Evolutionary conservation across 208 protist genomes (phyloP).

Genomic region (Leishmania aethiopica): DNA sequence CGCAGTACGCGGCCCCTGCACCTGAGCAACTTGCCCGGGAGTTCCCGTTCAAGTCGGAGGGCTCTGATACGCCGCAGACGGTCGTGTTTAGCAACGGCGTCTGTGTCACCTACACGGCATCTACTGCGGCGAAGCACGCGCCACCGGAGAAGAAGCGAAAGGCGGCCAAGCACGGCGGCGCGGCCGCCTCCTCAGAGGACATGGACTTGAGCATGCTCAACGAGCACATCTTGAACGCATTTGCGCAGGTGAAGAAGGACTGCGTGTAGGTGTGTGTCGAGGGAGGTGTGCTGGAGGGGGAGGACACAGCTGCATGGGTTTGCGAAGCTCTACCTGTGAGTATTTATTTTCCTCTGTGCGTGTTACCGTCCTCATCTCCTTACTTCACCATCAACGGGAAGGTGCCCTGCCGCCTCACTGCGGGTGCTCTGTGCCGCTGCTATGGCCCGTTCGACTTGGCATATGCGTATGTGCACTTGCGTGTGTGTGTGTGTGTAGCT

Average conservation of each 20-base stretch:
- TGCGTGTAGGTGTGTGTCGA: background rate
- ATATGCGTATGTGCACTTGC: background rate
- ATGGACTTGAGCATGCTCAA: slow-evolving; percentile 76
- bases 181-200: slow-evolving; percentile 39
- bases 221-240: slow-evolving; percentile 83
- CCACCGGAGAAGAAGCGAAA: slow-evolving; percentile 38
- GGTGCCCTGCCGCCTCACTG: background rate
- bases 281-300: background rate
- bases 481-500: background rate
- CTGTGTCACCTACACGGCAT: slow-evolving; percentile 77
- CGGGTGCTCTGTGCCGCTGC: background rate
- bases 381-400: background rate
- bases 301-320: background rate
- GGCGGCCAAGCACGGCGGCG: slow-evolving; percentile 12
- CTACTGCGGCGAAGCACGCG: slow-evolving; percentile 57
- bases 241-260: slow-evolving; percentile 55
- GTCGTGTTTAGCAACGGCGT: slow-evolving; percentile 72
- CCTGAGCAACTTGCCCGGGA: slow-evolving; percentile 40
- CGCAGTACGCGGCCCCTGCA: slow-evolving; percentile 25
- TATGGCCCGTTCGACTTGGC: background rate
- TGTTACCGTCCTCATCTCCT: background rate
- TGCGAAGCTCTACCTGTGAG: background rate
- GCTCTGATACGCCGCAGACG: slow-evolving; percentile 45
- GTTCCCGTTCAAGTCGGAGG: slow-evolving; percentile 49
- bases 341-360: background rate